Conservation (phyloP, 2,329 filamentous ascomycete species). For the Neopestalotiopsis clavispora region DNA sequence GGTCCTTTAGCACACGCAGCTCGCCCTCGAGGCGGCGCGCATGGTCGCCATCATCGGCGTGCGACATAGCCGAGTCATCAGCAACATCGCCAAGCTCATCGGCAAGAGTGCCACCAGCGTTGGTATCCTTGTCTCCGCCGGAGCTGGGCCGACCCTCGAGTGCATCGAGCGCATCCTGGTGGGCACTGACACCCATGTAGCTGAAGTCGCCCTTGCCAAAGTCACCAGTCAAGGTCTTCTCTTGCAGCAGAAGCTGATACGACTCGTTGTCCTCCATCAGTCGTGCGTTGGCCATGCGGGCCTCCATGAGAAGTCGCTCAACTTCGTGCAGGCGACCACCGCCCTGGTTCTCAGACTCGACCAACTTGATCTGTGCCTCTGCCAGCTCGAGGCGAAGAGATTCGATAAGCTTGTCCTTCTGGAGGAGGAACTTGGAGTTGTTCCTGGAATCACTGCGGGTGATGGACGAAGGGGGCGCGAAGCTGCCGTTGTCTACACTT, state of each 20-base stretch:
- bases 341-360: conserved; percentile 91
- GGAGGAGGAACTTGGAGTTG: conserved; percentile 86
- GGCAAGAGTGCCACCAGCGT: conserved; percentile 67
- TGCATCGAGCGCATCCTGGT: conserved; percentile 68
- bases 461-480: conserved; percentile 83
- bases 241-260: conserved; percentile 91
- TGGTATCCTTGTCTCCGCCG: conserved; percentile 29
- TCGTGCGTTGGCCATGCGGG: conserved; percentile 92
- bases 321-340: conserved; percentile 87
- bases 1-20: conserved; percentile 79
- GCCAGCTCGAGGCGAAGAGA: conserved; percentile 89
- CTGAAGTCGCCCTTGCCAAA: conserved; percentile 84
- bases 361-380: conserved; percentile 92
- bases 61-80: conserved; percentile 62
- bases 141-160: conserved; percentile 57
- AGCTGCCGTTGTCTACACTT: conserved; percentile 75
- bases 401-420: conserved; percentile 97
- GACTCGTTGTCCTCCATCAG: conserved; percentile 99
- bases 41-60: conserved; percentile 63
- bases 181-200: conserved; percentile 63
- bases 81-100: conserved; percentile 81
- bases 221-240: conserved; percentile 94
- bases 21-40: conserved; percentile 78
- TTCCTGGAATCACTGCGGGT: conserved; percentile 88
- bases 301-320: conserved; percentile 88